Evolutionary conservation across 1,284 basidiomycete genomes (phyloP).

Genomic region (Vanrija humicola): DNA sequence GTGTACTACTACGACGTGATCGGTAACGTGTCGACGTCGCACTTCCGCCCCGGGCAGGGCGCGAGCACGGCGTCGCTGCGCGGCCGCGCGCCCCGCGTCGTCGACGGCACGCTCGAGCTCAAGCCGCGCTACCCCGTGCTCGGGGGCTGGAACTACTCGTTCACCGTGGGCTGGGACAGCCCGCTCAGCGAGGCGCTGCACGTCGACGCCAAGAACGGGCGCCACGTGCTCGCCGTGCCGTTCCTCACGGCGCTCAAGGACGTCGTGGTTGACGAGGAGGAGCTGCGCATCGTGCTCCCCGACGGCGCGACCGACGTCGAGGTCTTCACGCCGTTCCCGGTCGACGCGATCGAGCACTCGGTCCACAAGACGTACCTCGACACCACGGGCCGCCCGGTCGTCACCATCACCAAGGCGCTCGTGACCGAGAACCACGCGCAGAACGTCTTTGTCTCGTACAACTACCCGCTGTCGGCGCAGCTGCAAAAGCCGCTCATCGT

Average conservation of each 20-base stretch:
- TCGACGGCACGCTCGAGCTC: slow-evolving; percentile 64
- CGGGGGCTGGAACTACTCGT: slow-evolving; percentile 97
- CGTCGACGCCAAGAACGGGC: slow-evolving; percentile 54
- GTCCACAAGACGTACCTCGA: slow-evolving; percentile 86
- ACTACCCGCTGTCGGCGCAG: slow-evolving; percentile 67
- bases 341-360: slow-evolving; percentile 59
- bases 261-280: slow-evolving; percentile 74
- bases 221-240: slow-evolving; percentile 67
- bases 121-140: slow-evolving; percentile 86
- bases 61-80: slow-evolving; percentile 50
- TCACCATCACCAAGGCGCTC: slow-evolving; percentile 68
- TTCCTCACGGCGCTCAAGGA: slow-evolving; percentile 78
- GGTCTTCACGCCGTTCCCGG: slow-evolving; percentile 71
- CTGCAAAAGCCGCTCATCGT: slow-evolving; percentile 73
- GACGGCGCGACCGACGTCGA: slow-evolving; percentile 87
- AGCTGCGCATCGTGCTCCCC: slow-evolving; percentile 77
- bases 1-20: slow-evolving; percentile 86
- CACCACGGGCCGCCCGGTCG: slow-evolving; percentile 77
- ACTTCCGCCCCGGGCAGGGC: slow-evolving; percentile 60
- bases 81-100: slow-evolving; percentile 35
- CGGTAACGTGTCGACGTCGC: slow-evolving; percentile 95
- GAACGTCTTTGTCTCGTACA: slow-evolving; percentile 62
- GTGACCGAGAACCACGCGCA: slow-evolving; percentile 72
- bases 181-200: slow-evolving; percentile 62
- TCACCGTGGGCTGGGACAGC: slow-evolving; percentile 88